Evolutionary conservation across 192 early-diverging fungal genomes (phyloP), one percentile per base, ranked within the genome.

Genomic region (Paraglomus brasilianum): DNA sequence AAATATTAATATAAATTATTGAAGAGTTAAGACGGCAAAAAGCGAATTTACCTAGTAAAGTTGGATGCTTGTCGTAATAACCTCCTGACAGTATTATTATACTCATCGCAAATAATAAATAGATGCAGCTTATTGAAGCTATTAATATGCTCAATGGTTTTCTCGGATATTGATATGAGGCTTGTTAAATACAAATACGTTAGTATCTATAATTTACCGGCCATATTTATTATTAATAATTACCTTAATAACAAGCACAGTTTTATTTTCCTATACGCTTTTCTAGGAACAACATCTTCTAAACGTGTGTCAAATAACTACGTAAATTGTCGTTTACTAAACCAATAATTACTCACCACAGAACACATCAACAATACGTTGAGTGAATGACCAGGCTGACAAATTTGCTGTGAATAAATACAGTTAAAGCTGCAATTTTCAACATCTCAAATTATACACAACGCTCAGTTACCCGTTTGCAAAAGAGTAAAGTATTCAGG

Each of bases 291-390:
- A n/a, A 65, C 50, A 48, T 65, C 22, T 9, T 65, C 63, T 65
- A 36, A 30, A 30, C 1, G 30, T 30, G 30, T 59, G 50, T 47
- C n/a, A 65, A 49, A 39, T 13, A 17, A 64, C 11, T 19, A 5
- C n/a, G 8, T 63, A 17, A 63, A 17, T 45, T 63, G 17, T 10
- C 22, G 11, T 11, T 41, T 40, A 15, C 10, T 15, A 21, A 59
- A 39, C 19, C 7, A 14, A 59, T 1, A 11, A 17, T 41, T n/a
- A 59, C 9, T 24, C 50, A 49, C 63, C 63, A 39, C 41, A 65
- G 24, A 65, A 65, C 41, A 65, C n/a, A 48, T 65, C 46, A 10
- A 65, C 47, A 65, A 65, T n/a, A 9, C 63, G 22, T 65, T 65
- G 63, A 15, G 63, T 65, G 13, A 65, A 65, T 46, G 46, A 30